These are phyloP conservation scores for Ceratopteris richardii DNA, from an alignment of 75 land plant species.

Conservation along the genomic window DNA sequence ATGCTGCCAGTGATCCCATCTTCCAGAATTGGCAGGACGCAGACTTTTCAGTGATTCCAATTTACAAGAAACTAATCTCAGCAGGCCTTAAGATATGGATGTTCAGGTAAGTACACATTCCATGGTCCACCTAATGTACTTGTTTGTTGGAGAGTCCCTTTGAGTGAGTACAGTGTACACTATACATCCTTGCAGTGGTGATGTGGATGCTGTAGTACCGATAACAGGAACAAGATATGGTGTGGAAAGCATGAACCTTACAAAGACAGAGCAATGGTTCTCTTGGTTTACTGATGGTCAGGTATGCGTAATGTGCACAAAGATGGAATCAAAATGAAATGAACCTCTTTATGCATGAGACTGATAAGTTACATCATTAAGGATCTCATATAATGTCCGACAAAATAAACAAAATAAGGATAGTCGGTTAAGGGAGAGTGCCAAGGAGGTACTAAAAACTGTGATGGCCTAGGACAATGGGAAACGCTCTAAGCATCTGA, in stretches of 20 bases:
- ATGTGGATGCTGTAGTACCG: slow-evolving; percentile 12
- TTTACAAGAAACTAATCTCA: slow-evolving; percentile 49
- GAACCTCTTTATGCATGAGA: too few species aligned
- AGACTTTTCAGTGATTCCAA: slow-evolving; percentile 54
- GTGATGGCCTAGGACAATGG: too few species aligned
- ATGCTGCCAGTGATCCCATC: slow-evolving; percentile 29
- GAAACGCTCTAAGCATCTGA: too few species aligned
- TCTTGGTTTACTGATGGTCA: slow-evolving; percentile 9
- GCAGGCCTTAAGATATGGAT: slow-evolving; percentile 76
- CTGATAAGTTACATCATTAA: too few species aligned
- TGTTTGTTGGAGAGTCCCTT: too few species aligned
- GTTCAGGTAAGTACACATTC: slow-evolving; percentile 59
- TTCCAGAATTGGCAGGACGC: slow-evolving; percentile 55
- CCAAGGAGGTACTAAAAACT: too few species aligned
- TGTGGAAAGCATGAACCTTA: slow-evolving; percentile 5
- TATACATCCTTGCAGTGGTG: slow-evolving; percentile 12
- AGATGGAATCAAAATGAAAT: too few species aligned
- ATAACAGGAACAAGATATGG: slow-evolving; percentile 17
- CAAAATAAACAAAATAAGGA: too few species aligned
- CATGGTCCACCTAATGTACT: too few species aligned
- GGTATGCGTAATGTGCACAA: slow-evolving; percentile 1
- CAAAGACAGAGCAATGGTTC: slow-evolving; percentile 9
- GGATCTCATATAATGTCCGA: too few species aligned
- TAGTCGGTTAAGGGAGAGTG: too few species aligned
- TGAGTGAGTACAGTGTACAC: too few species aligned